These are phyloP conservation scores for Talaromyces islandicus DNA, from an alignment of 2,329 filamentous ascomycete genomes.

Conservation along the genomic window DNA sequence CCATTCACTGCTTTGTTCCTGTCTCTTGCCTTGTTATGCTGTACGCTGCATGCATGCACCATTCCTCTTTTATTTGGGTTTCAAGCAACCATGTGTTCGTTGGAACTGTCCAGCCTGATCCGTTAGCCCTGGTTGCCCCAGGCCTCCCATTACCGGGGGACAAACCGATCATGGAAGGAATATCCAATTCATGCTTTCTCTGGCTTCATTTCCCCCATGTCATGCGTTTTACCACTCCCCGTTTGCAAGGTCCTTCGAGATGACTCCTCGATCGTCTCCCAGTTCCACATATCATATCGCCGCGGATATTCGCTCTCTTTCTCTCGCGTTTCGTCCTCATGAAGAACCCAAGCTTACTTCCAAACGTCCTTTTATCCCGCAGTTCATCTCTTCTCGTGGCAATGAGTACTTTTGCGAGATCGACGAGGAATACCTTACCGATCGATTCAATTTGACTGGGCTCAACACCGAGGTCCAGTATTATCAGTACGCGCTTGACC, in stretches of 20 bases:
- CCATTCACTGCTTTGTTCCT: background rate
- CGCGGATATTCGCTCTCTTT: slow-evolving; percentile 5
- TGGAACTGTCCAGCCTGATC: background rate
- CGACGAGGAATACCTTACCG: slow-evolving; percentile 96
- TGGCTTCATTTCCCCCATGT: background rate
- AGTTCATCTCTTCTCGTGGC: slow-evolving; percentile 97
- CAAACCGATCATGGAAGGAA: background rate
- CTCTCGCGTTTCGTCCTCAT: slow-evolving; percentile 9
- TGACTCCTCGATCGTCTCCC: background rate
- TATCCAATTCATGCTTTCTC: background rate
- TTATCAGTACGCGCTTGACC: slow-evolving; percentile 96
- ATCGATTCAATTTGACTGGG: slow-evolving; percentile 95
- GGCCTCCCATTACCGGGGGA: background rate
- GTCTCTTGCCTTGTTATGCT: too few species aligned
- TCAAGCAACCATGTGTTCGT: background rate
- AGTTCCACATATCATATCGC: slow-evolving; percentile 1
- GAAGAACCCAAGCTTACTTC: slow-evolving; percentile 8
- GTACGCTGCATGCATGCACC: background rate
- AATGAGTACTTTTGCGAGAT: slow-evolving; percentile 99
- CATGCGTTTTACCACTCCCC: background rate
- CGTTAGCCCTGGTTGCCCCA: background rate
- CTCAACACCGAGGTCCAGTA: slow-evolving; percentile 97
- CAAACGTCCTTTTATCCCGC: slow-evolving; percentile 13
- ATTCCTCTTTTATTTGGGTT: background rate
- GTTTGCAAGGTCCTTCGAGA: background rate